A percentile compares a stretch with the other conserved stretches of the same genome.
Conservation (phyloP, 139 green algal genomes). For the Spirogloea muscicola region DNA sequence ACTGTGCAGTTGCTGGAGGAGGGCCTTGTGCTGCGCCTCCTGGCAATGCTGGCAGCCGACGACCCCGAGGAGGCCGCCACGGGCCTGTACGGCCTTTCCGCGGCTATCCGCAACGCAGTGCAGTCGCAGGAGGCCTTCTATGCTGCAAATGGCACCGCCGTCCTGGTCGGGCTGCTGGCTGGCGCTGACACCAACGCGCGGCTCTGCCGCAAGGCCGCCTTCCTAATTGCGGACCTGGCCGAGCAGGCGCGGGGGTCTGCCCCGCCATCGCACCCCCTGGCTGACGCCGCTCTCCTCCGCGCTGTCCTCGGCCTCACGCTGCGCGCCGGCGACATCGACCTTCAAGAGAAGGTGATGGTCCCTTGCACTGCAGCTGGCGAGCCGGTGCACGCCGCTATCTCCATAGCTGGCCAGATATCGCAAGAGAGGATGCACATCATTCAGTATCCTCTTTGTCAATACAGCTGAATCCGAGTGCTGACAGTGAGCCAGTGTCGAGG, state of each 20-base stretch:
- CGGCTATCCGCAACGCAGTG: conserved; percentile 47
- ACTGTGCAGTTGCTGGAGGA: conserved; percentile 11
- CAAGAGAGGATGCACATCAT: too few relatives aligned
- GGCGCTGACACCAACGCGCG: background rate
- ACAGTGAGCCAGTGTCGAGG: too few relatives aligned
- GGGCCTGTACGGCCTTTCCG: conserved; percentile 56
- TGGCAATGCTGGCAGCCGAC: conserved; percentile 8
- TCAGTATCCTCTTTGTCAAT: too few relatives aligned
- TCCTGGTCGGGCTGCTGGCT: conserved; percentile 45
- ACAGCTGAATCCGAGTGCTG: too few relatives aligned
- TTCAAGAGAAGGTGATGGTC: conserved; percentile 14
- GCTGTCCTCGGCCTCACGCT: conserved; percentile 4
- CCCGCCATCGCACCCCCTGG: background rate
- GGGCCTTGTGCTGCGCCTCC: background rate
- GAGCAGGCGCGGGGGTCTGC: background rate
- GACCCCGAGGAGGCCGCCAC: conserved; percentile 45
- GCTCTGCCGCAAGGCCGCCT: conserved; percentile 46
- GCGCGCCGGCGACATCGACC: conserved; percentile 1
- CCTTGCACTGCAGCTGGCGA: background rate
- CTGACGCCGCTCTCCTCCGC: background rate
- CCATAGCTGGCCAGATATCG: background rate
- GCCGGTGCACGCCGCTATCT: background rate
- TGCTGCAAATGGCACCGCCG: conserved; percentile 11
- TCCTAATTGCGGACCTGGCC: conserved; percentile 52
- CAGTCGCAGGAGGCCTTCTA: conserved; percentile 41